Base-by-base conservation (phyloP, 306 rosid species). In the Hippophae gyantsensis region DNA sequence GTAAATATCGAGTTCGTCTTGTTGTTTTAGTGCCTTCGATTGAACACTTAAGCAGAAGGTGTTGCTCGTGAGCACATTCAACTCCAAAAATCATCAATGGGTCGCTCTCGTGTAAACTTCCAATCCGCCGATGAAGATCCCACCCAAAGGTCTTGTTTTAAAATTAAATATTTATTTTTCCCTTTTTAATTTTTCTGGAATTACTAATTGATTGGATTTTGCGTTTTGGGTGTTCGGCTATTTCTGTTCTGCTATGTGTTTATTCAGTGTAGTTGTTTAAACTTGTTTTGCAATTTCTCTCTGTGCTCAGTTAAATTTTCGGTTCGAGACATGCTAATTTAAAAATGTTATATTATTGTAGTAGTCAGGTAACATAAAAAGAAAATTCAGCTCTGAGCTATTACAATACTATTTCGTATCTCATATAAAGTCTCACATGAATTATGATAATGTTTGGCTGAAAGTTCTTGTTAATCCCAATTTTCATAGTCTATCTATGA, bases 91-190 rank as follows among this genome's bases (percentile, higher is more conserved):
- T 52, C 78, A 78, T 76, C 79, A 81, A 92, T 93, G 99, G 99
- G 90, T 75, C 95, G 99, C 66, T 93, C 97, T 76, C 95, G 99
- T 56, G 94, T 89, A 40, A 87, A 87, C 68, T 88, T 88, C 61
- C 95, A 80, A 61, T 71, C 80, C 9, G 74, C 81, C 27, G 94
- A 88, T 55, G 99, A 88, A 50, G 99, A 93, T 71, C 97, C 95
- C 26, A 75, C 80, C 43, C 99, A 84, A 72, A 88, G 99, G 97
- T 93, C 79, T 56, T 6, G 6, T 47, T 46, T 47, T 47, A 14
- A 6, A 25, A 27, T 52, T 44, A 8, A 65, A 11, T 26, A 54
- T 13, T 26, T n/a, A 3, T 65, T 43, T 50, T 42, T 62, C 11
- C 40, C 25, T 46, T 56, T 44, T 1, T 10, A 49, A 46, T 52